Conservation (phyloP, 495 filamentous ascomycete genomes). For the Podospora australis region DNA sequence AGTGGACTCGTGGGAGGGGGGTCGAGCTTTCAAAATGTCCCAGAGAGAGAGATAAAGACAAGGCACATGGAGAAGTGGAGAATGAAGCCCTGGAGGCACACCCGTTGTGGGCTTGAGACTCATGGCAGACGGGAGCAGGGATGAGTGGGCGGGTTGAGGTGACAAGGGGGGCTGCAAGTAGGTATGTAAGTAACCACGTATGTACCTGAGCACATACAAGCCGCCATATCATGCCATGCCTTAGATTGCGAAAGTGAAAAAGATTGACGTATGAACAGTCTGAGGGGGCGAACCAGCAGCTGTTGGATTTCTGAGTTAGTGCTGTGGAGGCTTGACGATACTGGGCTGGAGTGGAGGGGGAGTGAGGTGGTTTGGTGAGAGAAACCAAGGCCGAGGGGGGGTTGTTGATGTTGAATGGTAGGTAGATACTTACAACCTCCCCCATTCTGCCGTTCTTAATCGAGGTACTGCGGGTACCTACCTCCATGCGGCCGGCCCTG, state of each 20-base stretch:
- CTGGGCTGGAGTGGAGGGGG: slow-evolving; percentile 9
- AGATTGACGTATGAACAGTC: too few species aligned
- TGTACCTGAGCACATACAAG: too few species aligned
- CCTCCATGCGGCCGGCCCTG: not conserved
- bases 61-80: slow-evolving; percentile 7
- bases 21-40: not conserved
- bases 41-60: slow-evolving; percentile 15
- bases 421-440: too few species aligned
- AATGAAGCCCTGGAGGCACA: slow-evolving; percentile 8
- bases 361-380: not conserved
- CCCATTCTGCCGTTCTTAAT: too few species aligned
- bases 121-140: slow-evolving; percentile 13
- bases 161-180: slow-evolving; percentile 1
- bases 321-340: slow-evolving; percentile 4
- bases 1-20: not conserved
- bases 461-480: too few species aligned
- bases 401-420: too few species aligned
- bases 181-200: not conserved
- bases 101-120: slow-evolving; percentile 3
- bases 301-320: not conserved
- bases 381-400: too few species aligned
- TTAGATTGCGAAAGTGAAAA: too few species aligned
- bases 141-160: not conserved
- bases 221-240: too few species aligned
- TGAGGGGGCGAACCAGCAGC: not conserved